Evolutionary conservation across 805 yeast genomes (phyloP).

Genomic region (Candida fluviatilis): DNA sequence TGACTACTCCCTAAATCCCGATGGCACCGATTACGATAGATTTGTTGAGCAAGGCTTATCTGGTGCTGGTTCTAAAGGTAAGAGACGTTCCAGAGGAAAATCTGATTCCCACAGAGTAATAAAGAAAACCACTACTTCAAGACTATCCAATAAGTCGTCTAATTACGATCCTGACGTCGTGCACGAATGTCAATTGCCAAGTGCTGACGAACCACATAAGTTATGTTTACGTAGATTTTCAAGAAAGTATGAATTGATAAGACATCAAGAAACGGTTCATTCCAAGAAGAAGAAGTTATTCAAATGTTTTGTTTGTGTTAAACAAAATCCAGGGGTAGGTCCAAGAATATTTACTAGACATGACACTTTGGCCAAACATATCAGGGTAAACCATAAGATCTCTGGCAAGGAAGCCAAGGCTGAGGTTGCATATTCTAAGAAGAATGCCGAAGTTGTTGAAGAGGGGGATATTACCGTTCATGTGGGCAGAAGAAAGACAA

Average conservation of each 20-base stretch:
- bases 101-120: conserved; percentile 26
- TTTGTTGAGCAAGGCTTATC: conserved; percentile 15
- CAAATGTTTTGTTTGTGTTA: conserved; percentile 84
- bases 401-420: conserved; percentile 46
- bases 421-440: conserved; percentile 43
- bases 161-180: conserved; percentile 45
- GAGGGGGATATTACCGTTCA: conserved; percentile 46
- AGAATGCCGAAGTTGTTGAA: conserved; percentile 45
- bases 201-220: conserved; percentile 39
- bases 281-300: conserved; percentile 81
- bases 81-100: conserved; percentile 18
- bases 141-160: conserved; percentile 28
- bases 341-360: conserved; percentile 87
- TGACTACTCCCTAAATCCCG: conserved; percentile 12
- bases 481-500: conserved; percentile 43
- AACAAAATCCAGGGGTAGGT: conserved; percentile 49
- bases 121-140: conserved; percentile 20
- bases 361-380: conserved; percentile 92
- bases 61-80: conserved; percentile 15
- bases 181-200: conserved; percentile 43
- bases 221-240: conserved; percentile 41
- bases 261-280: conserved; percentile 96
- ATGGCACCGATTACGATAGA: conserved; percentile 20
- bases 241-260: conserved; percentile 81
- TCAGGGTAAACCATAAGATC: conserved; percentile 46